Conservation (phyloP, 1,284 basidiomycete species). For the Bondarzewia mesenterica region DNA sequence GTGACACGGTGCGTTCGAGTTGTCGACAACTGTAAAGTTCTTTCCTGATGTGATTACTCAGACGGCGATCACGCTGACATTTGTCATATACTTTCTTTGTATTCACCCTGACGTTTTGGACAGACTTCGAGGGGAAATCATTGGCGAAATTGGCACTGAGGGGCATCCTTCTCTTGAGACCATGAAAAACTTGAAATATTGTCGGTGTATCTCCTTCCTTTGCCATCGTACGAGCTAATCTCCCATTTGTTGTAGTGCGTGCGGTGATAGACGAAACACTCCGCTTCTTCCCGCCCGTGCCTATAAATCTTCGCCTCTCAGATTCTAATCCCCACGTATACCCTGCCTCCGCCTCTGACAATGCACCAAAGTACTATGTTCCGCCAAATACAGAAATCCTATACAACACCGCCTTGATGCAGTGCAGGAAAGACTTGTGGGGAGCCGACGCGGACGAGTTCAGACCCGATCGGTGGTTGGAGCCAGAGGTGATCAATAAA, state of each 20-base stretch:
- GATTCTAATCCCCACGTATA: constrained; percentile 27
- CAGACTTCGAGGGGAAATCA: constrained; percentile 52
- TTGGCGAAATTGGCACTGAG: constrained; percentile 41
- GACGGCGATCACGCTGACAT: constrained; percentile 59
- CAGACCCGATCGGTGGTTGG: constrained; percentile 38
- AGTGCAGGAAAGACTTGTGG: constrained; percentile 56
- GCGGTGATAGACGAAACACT: constrained; percentile 69
- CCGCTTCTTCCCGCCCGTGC: constrained; percentile 66
- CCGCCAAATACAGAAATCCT: constrained; percentile 49
- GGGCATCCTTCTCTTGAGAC: constrained; percentile 42
- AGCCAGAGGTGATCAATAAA: constrained; percentile 19
- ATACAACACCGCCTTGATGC: constrained; percentile 40
- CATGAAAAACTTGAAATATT: constrained; percentile 50
- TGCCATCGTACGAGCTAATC: not conserved
- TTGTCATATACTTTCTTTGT: constrained; percentile 57
- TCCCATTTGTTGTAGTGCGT: constrained; percentile 27
- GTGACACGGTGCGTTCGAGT: constrained; percentile 51
- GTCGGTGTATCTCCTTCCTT: constrained; percentile 33
- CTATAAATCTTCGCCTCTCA: constrained; percentile 44
- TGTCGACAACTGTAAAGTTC: not conserved
- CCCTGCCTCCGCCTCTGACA: constrained; percentile 38
- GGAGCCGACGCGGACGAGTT: constrained; percentile 54
- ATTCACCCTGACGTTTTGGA: constrained; percentile 45
- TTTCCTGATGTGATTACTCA: constrained; percentile 15
- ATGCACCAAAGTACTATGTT: constrained; percentile 40